These are phyloP conservation scores for Puya raimondii DNA, from an alignment of 176 grass and related monocot genomes.

Conservation along the genomic window DNA sequence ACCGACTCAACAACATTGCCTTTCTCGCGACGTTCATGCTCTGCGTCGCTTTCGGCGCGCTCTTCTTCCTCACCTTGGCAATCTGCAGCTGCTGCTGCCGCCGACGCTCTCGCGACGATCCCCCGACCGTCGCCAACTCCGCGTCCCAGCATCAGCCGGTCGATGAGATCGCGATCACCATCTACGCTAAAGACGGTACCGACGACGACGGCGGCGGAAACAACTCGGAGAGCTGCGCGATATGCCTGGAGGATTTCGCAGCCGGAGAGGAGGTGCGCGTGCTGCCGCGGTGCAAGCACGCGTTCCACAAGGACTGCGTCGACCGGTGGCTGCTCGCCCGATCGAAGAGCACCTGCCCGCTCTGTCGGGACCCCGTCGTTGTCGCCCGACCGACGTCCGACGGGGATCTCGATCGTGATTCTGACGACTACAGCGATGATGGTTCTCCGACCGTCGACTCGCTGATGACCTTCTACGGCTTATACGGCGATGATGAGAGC, in stretches of 20 bases:
- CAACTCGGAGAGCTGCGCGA: conserved; percentile 25
- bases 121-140: no score
- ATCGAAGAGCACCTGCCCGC: conserved; percentile 23
- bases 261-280: conserved; percentile 37
- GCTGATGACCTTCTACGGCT: no score
- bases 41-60: no score
- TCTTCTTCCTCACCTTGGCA: no score
- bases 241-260: conserved; percentile 34
- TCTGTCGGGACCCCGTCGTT: conserved; percentile 30
- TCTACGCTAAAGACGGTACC: background rate
- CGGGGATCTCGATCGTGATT: no score
- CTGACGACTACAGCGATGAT: no score
- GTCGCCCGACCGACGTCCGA: background rate
- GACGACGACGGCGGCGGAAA: background rate
- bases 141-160: background rate
- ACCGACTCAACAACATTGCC: no score
- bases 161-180: background rate
- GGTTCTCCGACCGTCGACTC: no score
- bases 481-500: no score
- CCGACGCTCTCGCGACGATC: no score
- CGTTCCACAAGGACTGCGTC: conserved; percentile 41
- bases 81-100: no score
- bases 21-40: no score
- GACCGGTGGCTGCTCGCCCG: conserved; percentile 34
- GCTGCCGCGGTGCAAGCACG: conserved; percentile 33